Evolutionary conservation across 2,329 filamentous ascomycete species (phyloP).

Genomic region (Ophiostoma fasciatum): DNA sequence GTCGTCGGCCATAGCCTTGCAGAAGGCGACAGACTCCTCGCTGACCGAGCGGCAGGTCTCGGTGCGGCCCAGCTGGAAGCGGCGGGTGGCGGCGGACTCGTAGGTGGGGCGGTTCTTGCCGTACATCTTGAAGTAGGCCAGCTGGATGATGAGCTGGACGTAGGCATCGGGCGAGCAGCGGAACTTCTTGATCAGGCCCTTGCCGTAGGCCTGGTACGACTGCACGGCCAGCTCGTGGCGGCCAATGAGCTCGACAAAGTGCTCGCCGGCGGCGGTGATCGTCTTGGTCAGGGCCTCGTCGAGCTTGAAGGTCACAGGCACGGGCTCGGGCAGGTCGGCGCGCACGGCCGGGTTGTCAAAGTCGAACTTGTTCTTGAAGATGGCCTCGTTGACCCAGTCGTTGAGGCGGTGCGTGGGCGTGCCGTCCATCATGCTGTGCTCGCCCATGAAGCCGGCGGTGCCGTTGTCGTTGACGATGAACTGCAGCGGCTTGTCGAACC

Average conservation of each 20-base stretch:
- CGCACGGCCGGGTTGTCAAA: conserved; percentile 66
- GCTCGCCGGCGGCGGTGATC: conserved; percentile 60
- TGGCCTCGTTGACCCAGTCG: conserved; percentile 82
- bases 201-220: conserved; percentile 93
- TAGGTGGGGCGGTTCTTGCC: conserved; percentile 96
- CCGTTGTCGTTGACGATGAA: conserved; percentile 98
- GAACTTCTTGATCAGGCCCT: conserved; percentile 98
- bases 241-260: conserved; percentile 71
- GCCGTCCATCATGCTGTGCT: conserved; percentile 99
- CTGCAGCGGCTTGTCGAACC: conserved; percentile 96
- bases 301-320: conserved; percentile 63
- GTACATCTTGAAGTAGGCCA: conserved; percentile 98
- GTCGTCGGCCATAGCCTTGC: conserved; percentile 67
- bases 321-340: conserved; percentile 70
- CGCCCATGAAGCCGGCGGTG: conserved; percentile 91
- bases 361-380: conserved; percentile 89
- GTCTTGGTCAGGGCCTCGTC: conserved; percentile 59
- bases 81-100: conserved; percentile 85
- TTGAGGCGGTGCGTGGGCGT: conserved; percentile 95
- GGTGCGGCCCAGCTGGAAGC: conserved; percentile 91
- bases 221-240: conserved; percentile 87
- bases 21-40: conserved; percentile 84
- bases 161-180: conserved; percentile 95
- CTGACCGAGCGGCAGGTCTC: conserved; percentile 90
- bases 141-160: conserved; percentile 96